Evolutionary conservation across 352 stramenopile species (phyloP), one percentile per base, ranked within the genome.

Genomic region (Phytophthora meadii): DNA sequence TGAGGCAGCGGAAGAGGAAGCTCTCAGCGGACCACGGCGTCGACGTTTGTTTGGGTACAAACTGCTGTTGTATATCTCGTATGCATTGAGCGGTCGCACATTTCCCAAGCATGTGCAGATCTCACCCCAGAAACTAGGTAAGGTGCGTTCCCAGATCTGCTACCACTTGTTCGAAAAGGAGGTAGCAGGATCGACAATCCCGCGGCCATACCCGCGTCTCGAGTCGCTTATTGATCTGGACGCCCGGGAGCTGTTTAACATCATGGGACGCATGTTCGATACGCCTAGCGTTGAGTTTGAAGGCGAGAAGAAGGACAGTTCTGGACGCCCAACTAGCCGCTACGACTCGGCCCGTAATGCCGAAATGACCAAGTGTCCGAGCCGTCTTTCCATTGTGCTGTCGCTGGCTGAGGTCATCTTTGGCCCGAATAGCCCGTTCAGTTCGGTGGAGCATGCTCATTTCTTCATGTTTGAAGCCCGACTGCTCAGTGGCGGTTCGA

Each of bases 381-480:
- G 83, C 49, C 88, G 88, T 25, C 60, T 96, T 12, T 92, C 82
- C 12, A 96, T 96, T 69, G 82, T 96, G 51, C 61, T 94, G 44
- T 84, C 86, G n/a, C 72, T 96, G 41, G 85, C 87, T 5, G 81
- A 92, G 46, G 85, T 94, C 28, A 87, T 95, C 25, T 92, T 95
- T 53, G 84, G 82, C 10, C 75, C 76, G 1, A 77, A 69, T 10
- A 87, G 70, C 36, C 61, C 58, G 9, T 95, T 95, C 54, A 92
- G 82, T 58, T 91, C 86, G 11, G 80, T 93, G 7, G 88, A 95
- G 58, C 83, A 95, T 58, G 87, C 87, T 25, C 86, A 94, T 48
- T 96, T 95, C 72, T 96, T 93, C 55, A 96, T 96, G 88, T 96
- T 96, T 54, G 88, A 96, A 56, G 88, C 88, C 32, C 82, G 87